Evolutionary conservation across 768 basidiomycete genomes (phyloP), one percentile per base, ranked within the genome.

Genomic region (Trametes cinnabarina): DNA sequence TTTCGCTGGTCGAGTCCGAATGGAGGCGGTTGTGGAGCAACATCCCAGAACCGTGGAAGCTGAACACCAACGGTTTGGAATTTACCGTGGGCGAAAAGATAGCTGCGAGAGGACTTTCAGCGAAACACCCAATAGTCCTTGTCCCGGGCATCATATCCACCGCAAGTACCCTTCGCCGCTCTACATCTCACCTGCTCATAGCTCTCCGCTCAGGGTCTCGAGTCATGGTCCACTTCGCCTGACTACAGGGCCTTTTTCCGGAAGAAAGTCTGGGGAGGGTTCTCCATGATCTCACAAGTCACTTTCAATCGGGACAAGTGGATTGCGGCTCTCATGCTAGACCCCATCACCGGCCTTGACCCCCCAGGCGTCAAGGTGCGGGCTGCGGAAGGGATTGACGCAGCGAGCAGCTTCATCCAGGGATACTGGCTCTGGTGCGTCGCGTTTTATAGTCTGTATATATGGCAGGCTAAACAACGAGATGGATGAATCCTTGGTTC

Each of bases 401-500:
- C 93, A 0, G 94, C 93, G 2, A 90, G 88, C 61, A 87, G 79
- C 63, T 88, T 92, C 64, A 84, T 94, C 55, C 85, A 87, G 68
- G 94, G 95, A 1, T 99, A 94, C 69, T 98, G 94, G 95, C 85
- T 96, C 51, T 96, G 94, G 92, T 87, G 66, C 51, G 74, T 61
- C 26, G 20, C 9, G 35, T 26, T 39, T 4, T 23, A 25, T 20
- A 37, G 25, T 26, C 34, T 28, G 26, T 40, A 20, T 39, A 51
- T 2, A 50, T 49, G 20, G 19, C 14, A 15, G n/a, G 12, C 2
- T 9, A 4, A 8, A 14, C 2, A 12, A 35, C 47, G 26, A 17
- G 23, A 30, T 39, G 15, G 14, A 35, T 49, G 47, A 12, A 10
- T 43, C 30, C 2, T 52, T 19, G 30, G n/a, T 11, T 11, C 2